Conservation (phyloP, 1,284 basidiomycete species). For the Tilletia horrida region DNA sequence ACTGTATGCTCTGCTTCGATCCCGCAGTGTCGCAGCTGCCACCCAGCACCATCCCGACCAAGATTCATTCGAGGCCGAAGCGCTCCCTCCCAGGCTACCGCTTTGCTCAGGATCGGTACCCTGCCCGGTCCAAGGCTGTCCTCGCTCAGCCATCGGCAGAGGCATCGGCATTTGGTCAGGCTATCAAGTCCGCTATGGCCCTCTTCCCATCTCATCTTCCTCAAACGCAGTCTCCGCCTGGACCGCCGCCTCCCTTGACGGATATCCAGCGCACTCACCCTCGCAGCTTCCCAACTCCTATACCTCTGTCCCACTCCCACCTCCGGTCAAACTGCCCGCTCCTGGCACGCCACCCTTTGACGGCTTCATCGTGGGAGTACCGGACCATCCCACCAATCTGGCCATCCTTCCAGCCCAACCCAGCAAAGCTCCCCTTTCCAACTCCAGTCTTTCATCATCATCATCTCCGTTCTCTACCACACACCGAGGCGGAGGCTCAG, state of each 20-base stretch:
- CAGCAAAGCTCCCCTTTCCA: slow-evolving; percentile 6
- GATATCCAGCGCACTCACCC: background rate
- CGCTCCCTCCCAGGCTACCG: slow-evolving; percentile 40
- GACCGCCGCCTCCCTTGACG: background rate
- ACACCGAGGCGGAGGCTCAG: slow-evolving; percentile 2
- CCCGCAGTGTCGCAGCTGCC: background rate
- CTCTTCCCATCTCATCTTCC: background rate
- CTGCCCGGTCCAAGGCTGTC: slow-evolving; percentile 37
- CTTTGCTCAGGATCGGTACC: slow-evolving; percentile 40
- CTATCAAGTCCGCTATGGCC: slow-evolving; percentile 25
- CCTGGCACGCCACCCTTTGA: slow-evolving; percentile 40
- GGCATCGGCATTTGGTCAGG: slow-evolving; percentile 46
- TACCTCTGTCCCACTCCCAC: slow-evolving; percentile 12
- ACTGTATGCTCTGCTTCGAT: background rate
- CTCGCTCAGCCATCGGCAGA: slow-evolving; percentile 42
- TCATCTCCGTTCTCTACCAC: slow-evolving; percentile 35
- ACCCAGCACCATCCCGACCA: slow-evolving; percentile 24
- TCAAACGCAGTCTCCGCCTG: background rate
- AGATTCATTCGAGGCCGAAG: slow-evolving; percentile 20
- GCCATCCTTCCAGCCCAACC: slow-evolving; percentile 41
- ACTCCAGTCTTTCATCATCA: slow-evolving; percentile 14
- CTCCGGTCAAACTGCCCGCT: slow-evolving; percentile 23
- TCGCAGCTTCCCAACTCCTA: background rate
- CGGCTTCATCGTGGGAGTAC: slow-evolving; percentile 44
- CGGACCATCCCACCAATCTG: slow-evolving; percentile 36